Conservation (phyloP, 140 eudicot genomes). For the Flaveria floridana region DNA sequence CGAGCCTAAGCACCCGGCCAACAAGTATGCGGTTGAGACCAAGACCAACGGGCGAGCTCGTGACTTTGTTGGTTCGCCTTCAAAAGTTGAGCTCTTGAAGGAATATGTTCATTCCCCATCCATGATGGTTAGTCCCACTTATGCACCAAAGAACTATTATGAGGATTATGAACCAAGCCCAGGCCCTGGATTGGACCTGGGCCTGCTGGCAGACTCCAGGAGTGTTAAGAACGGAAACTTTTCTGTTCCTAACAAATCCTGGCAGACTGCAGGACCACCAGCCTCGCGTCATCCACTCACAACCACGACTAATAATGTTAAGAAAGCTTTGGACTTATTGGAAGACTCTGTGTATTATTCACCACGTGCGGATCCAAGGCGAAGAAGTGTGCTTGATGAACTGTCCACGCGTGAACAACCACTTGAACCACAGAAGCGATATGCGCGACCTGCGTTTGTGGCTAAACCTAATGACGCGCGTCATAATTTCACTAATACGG, state of each 20-base stretch:
- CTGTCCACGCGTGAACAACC: conserved; percentile 36
- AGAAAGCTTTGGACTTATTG: conserved; percentile 22
- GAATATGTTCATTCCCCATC: conserved; percentile 34
- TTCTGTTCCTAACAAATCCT: conserved; percentile 10
- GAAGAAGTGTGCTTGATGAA: conserved; percentile 37
- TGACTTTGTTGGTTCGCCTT: conserved; percentile 32
- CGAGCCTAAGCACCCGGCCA: conserved; percentile 4
- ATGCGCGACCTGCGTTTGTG: conserved; percentile 32
- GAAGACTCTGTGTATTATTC: conserved; percentile 36
- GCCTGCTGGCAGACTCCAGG: not conserved
- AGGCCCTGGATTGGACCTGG: not conserved
- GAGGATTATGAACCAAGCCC: not conserved
- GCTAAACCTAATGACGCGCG: not conserved
- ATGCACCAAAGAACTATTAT: conserved; percentile 6
- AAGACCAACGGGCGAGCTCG: conserved; percentile 7
- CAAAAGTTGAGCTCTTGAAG: conserved; percentile 33
- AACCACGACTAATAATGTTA: conserved; percentile 12
- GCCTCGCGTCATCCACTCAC: conserved; percentile 28
- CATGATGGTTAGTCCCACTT: conserved; percentile 12
- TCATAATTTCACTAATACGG: not conserved
- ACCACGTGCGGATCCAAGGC: conserved; percentile 33
- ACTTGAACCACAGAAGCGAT: conserved; percentile 34
- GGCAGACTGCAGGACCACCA: conserved; percentile 21
- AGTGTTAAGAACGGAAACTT: not conserved
- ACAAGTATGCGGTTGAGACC: conserved; percentile 31